Base-by-base conservation (phyloP, 176 grass and related monocot genomes). In the Raddia distichophylla region DNA sequence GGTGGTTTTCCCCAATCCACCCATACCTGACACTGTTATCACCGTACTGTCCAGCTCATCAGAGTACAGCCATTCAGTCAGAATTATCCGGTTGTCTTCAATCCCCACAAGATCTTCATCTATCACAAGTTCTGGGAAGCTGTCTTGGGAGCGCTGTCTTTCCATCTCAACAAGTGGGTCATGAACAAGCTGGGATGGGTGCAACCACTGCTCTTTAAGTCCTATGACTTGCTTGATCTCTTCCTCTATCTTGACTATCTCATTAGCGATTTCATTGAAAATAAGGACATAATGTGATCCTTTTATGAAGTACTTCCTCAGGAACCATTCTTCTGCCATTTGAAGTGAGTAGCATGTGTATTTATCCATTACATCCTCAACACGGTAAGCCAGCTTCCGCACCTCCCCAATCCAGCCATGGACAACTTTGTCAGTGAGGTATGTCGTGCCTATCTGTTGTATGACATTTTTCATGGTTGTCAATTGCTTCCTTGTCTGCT, bases 311-410 rank as follows among this genome's bases (percentile, higher is more conserved):
- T 33, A 15, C 13, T 48, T 70, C 20, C 59, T 81, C 52, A 81
- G 32, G 50, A 65, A 78, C 10, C 14, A 1, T 80, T 80, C 65
- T 80, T 80, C 78, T 5, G 44, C 12, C n/a, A 80, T 45, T 69
- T 80, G 65, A 80, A 69, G 19, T 13, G 51, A 44, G 20, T 80
- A 40, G 69, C 69, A 80, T n/a, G 67, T 71, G 55, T 81, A 81
- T 47, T 71, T 81, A 6, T 81, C 79, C 79, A 81, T 60, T 20
- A 81, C 65, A 18, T 80, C 65, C 78, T 80, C 78, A 47, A 80
- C 78, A 57, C 20, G 78, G 52, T 80, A 69, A 18, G 78, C 78
- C 19, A 69, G 5, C 64, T 58, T 80, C 18, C 64, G 20, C 7
- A 80, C 51, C 19, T 80, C 64, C 40, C 7, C 55, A 59, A 85